Evolutionary conservation across 306 rosid genomes (phyloP).

Genomic region (Medicago ruthenica): DNA sequence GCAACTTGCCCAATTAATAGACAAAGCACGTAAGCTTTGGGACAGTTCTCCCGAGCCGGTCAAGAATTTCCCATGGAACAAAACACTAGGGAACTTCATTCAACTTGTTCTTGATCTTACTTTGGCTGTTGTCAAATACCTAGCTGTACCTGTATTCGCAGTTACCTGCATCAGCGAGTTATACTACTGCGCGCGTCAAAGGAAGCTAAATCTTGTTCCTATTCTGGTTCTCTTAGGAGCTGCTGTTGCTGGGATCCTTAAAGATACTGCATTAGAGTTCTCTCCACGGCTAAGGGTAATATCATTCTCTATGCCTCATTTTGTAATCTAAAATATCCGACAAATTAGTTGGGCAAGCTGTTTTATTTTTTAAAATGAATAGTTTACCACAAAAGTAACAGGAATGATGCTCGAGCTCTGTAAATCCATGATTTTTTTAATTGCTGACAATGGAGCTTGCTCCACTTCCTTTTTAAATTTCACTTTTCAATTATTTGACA

Average conservation of each 20-base stretch:
- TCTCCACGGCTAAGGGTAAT: slow-evolving; percentile 80
- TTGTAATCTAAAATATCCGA: slow-evolving; percentile 7
- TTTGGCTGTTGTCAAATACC: slow-evolving; percentile 70
- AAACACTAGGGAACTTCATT: slow-evolving; percentile 67
- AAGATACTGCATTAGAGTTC: slow-evolving; percentile 63
- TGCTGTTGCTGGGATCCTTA: slow-evolving; percentile 71
- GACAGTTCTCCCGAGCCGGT: slow-evolving; percentile 81
- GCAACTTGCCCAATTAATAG: slow-evolving; percentile 49
- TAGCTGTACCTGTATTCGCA: slow-evolving; percentile 66
- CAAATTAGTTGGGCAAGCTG: slow-evolving; percentile 28
- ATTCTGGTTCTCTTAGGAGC: slow-evolving; percentile 72
- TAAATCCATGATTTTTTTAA: neutral
- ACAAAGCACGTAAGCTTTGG: slow-evolving; percentile 69
- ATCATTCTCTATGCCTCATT: slow-evolving; percentile 21
- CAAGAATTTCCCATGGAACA: slow-evolving; percentile 82
- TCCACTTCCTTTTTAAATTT: neutral
- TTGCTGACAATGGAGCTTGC: neutral
- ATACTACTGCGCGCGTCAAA: slow-evolving; percentile 85
- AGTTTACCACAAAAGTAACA: slow-evolving; percentile 8
- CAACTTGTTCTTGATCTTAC: slow-evolving; percentile 73
- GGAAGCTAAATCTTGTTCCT: slow-evolving; percentile 74
- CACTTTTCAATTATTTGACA: neutral
- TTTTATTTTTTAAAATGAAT: slow-evolving; percentile 8
- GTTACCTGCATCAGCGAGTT: slow-evolving; percentile 83
- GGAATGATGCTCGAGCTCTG: slow-evolving; percentile 4